Base-by-base conservation (phyloP, 2,329 filamentous ascomycete species). In the Sporothrix globosa region DNA sequence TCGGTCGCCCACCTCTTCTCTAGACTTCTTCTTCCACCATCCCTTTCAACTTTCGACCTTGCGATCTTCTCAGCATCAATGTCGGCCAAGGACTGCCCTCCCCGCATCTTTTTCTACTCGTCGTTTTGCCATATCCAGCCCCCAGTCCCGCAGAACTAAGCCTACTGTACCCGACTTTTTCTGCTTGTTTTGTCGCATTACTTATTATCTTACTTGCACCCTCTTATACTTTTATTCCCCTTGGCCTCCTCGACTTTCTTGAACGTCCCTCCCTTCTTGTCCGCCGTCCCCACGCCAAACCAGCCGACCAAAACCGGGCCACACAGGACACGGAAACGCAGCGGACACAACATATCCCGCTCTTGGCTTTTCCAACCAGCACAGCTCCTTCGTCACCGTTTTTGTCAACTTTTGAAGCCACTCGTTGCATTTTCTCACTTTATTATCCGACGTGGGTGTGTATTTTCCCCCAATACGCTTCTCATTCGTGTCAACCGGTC, bases 61-160 rank as follows among this genome's bases (percentile, higher is more conserved):
- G 17, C 3, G 56, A 41, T 50, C 34, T 11, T 44, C 41, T 44
- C 41, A 44, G 9, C 34, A 34, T 7, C 34, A 34, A 34, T 6
- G 34, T 6, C 34, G 6, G 30, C 30, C 48, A 39, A 50, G 17
- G 39, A 19, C 21, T 14, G 34, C 2, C 58, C 44, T 27, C 6
- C 6, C 27, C 61, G 48, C 34, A 44, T 61, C 39, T 69, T 69
- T 69, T 69, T 69, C 61, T 44, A 69, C 58, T 48, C 68, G 27
- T 61, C 5, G 14, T 63, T 63, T 63, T 46, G 39, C 39, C 39
- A 46, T 46, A 63, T 63, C 56, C 58, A 61, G 44, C 39, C 58
- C 39, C 39, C 58, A 21, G 5, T 46, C 39, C 67, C 67, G 56
- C 41, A 69, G 46, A 30, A 69, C 39, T 44, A 50, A 63, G 56